These are phyloP conservation scores for Cytospora chrysosperma DNA, from an alignment of 2,329 filamentous ascomycete genomes.

Conservation along the genomic window DNA sequence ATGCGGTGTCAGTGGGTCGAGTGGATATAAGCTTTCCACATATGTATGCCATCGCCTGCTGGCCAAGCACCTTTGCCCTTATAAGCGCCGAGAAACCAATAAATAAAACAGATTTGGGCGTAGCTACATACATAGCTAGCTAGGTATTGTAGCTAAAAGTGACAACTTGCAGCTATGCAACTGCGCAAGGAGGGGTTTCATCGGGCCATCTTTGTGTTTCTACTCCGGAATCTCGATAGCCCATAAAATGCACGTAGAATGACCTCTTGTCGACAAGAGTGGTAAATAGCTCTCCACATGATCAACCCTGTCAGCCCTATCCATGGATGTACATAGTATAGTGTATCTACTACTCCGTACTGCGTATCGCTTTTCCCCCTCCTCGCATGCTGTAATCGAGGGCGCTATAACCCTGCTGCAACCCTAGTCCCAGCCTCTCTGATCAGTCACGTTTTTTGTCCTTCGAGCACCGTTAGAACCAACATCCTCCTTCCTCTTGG, in stretches of 20 bases:
- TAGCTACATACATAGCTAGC: not conserved
- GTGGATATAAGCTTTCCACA: conserved; percentile 18
- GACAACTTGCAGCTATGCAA: not conserved
- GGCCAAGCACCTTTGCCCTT: conserved; percentile 21
- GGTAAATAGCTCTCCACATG: not conserved
- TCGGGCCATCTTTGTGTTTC: not conserved
- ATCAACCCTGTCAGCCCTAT: conserved; percentile 25
- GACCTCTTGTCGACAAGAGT: not conserved
- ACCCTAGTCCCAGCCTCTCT: conserved; percentile 37
- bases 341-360: not conserved
- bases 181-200: not conserved
- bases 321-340: not conserved
- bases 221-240: not conserved
- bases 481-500: conserved; percentile 12
- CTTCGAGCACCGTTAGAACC: not conserved
- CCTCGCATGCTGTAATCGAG: not conserved
- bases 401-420: conserved; percentile 14
- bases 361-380: not conserved
- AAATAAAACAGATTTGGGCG: not conserved
- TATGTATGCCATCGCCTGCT: not conserved
- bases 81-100: conserved; percentile 18
- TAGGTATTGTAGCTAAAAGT: not conserved
- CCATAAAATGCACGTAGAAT: not conserved
- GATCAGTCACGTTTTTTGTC: conserved; percentile 8
- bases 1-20: conserved; percentile 19